Evolutionary conservation across 345 rosid genomes (phyloP), one percentile per base, ranked within the genome.

Genomic region (Corchorus capsularis): DNA sequence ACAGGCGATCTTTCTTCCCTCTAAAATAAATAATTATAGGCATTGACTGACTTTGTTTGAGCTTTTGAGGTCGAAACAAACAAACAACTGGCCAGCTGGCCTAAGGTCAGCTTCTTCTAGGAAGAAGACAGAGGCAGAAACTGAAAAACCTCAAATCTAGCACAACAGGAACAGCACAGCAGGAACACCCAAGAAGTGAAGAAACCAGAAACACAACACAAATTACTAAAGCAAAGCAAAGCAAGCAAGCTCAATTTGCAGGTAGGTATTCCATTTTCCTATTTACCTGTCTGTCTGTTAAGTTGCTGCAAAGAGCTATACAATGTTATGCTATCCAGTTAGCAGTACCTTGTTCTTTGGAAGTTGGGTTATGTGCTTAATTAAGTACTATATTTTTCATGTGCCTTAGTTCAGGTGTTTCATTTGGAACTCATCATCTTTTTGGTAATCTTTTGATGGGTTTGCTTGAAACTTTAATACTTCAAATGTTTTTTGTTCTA

Each of bases 251-350:
- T 35, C 11, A 5, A 52, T 13, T 69, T 69, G 19, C 60, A 35
- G 61, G 73, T 69, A 35, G 61, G 73, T 69, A 69, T 69, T 37
- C 54, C 37, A 19, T 5, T 52, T 52, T 34, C 17, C 15, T 4
- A 27, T 27, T 32, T 27, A 8, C 57, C 32, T 50, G 59, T 69
- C 43, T 50, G 46, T 69, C 4, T 50, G 59, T 68, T 49, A 39
- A 47, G 43, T 69, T 27, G 43, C 59, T 50, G 43, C 45, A 49
- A 49, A 27, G 27, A 27, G 27, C 27, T 27, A 27, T 27, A 27
- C 27, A 27, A 27, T 27, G 1, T 27, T 27, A 27, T 27, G 27
- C 27, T 27, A 27, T 27, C 27, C 27, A 27, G 27, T 27, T 27
- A 27, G 27, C 27, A 27, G 27, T 27, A 27, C 27, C 27, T 27